These are phyloP conservation scores for Phytophthora brassicae DNA, from an alignment of 352 stramenopile genomes.

Conservation along the genomic window DNA sequence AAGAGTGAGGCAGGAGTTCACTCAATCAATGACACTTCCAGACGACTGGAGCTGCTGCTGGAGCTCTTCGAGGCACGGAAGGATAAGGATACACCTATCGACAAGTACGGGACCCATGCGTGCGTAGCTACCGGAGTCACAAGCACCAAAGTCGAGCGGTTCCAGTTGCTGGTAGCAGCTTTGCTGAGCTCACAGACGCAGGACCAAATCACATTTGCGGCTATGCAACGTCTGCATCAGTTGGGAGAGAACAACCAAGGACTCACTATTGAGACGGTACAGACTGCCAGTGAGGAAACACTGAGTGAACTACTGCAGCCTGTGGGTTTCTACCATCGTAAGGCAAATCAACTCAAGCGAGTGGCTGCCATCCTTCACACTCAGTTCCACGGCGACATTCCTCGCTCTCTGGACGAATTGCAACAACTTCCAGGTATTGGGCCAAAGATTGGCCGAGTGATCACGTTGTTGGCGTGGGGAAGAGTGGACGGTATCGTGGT, in stretches of 20 bases:
- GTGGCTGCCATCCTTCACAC: slow-evolving; percentile 45
- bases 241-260: slow-evolving; percentile 35
- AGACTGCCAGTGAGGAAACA: slow-evolving; percentile 25
- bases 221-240: slow-evolving; percentile 70
- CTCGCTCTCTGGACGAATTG: slow-evolving; percentile 43
- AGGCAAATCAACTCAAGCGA: slow-evolving; percentile 63
- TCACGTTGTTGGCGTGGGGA: slow-evolving; percentile 63
- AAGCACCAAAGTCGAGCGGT: slow-evolving; percentile 40
- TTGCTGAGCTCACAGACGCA: slow-evolving; percentile 78
- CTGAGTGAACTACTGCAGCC: slow-evolving; percentile 59
- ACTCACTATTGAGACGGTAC: slow-evolving; percentile 52
- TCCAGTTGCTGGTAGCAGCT: slow-evolving; percentile 65
- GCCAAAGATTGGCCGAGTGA: slow-evolving; percentile 73
- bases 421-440: slow-evolving; percentile 61
- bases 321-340: slow-evolving; percentile 76
- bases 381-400: slow-evolving; percentile 51
- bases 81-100: slow-evolving; percentile 50
- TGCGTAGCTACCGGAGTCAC: slow-evolving; percentile 40
- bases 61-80: slow-evolving; percentile 39
- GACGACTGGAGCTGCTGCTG: slow-evolving; percentile 40
- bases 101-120: slow-evolving; percentile 68
- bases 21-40: slow-evolving; percentile 2
- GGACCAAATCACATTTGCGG: slow-evolving; percentile 64
- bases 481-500: slow-evolving; percentile 71
- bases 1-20: slow-evolving; percentile 9